These are phyloP conservation scores for Micractinium sp. DNA, from an alignment of 139 green algal species.

Conservation along the genomic window DNA sequence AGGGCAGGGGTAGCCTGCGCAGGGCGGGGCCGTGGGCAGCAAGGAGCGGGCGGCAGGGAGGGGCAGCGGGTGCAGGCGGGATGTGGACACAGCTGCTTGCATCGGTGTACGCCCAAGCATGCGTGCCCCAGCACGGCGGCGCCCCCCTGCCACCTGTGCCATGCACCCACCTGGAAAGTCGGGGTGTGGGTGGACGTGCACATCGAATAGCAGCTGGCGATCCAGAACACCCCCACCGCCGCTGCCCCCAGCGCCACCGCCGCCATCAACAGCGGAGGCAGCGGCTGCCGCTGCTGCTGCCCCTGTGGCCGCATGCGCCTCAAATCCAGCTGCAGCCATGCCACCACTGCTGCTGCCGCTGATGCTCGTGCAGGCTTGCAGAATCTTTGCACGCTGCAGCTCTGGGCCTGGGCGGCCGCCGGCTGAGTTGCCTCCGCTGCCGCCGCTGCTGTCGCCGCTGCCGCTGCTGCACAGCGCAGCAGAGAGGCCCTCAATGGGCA, in stretches of 20 bases:
- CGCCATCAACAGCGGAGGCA: too few species aligned
- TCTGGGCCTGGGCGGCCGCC: not conserved
- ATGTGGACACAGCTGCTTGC: too few species aligned
- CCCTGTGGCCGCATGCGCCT: not conserved
- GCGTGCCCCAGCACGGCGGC: too few species aligned
- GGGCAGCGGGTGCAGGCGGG: not conserved
- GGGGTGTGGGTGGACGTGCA: constrained; percentile 37
- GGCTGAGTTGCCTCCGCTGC: constrained; percentile 17
- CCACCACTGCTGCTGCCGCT: not conserved
- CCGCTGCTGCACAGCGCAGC: not conserved
- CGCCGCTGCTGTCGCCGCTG: not conserved
- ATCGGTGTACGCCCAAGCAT: too few species aligned
- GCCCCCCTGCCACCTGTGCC: too few species aligned
- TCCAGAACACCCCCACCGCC: not conserved
- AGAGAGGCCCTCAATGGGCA: constrained; percentile 8
- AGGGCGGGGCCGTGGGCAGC: not conserved
- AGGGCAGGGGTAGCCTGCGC: not conserved
- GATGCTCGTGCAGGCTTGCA: not conserved
- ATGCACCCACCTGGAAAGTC: constrained; percentile 15
- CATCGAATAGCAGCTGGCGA: constrained; percentile 34
- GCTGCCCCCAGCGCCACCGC: not conserved
- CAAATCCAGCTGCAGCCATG: not conserved
- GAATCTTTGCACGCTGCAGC: too few species aligned
- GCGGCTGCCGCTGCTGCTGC: not conserved
- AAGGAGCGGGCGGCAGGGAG: not conserved